phyloP scores from a whole-genome alignment of 208 protist species.

The Leishmania aethiopica region DNA sequence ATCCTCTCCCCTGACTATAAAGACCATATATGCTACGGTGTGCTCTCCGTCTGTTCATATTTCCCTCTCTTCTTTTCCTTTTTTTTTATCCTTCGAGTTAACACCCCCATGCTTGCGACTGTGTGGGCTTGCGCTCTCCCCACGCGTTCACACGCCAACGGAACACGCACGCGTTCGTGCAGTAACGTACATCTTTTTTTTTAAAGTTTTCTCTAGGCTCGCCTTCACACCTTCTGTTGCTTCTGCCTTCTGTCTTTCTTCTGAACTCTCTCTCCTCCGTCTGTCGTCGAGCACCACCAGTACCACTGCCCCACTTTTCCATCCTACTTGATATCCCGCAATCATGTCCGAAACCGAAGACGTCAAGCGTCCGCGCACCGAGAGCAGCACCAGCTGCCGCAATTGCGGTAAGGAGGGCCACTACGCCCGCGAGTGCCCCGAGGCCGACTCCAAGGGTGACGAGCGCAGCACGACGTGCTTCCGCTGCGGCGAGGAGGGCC shows the following conservation, averaged over 20 bases:
- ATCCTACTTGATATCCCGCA: background rate
- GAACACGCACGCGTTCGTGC: background rate
- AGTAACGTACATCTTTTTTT: constrained; percentile 17
- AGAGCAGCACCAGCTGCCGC: constrained; percentile 58
- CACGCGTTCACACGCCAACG: background rate
- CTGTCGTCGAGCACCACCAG: background rate
- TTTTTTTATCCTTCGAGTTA: background rate
- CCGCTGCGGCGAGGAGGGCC: constrained; percentile 62
- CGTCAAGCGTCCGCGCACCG: constrained; percentile 27
- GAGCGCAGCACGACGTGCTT: constrained; percentile 61
- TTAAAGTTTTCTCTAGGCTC: constrained; percentile 7
- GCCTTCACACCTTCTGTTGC: background rate
- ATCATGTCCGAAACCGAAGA: constrained; percentile 38
- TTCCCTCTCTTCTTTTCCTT: background rate
- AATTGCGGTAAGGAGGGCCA: constrained; percentile 86
- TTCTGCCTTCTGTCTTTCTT: background rate
- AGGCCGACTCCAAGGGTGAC: constrained; percentile 40
- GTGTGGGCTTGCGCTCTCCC: background rate
- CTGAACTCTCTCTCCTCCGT: background rate
- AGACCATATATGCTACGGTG: background rate
- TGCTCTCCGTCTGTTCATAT: background rate
- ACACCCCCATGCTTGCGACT: background rate
- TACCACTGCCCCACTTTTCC: background rate
- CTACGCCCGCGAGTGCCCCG: constrained; percentile 84
- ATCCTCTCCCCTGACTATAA: background rate